phyloP scores from a whole-genome alignment of 129 eudicot genomes.

The Oenanthe sinensis region DNA sequence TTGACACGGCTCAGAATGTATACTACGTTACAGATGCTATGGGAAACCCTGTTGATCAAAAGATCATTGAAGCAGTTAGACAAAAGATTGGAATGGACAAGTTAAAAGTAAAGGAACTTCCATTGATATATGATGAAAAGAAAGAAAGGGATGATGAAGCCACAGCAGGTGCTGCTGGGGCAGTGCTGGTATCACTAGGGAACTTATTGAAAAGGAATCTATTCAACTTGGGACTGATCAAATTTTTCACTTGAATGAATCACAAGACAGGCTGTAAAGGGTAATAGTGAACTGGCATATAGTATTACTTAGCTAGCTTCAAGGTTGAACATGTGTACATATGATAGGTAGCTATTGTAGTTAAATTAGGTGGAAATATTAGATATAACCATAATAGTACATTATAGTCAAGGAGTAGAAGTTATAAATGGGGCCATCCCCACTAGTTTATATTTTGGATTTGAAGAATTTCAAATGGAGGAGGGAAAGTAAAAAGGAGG shows the following conservation, averaged over 20 bases:
- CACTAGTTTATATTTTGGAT: background rate
- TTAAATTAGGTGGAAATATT: background rate
- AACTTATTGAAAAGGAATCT: conserved; percentile 80
- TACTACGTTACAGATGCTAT: conserved; percentile 66
- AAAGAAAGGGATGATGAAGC: conserved; percentile 34
- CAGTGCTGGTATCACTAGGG: conserved; percentile 72
- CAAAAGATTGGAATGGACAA: conserved; percentile 47
- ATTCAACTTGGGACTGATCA: conserved; percentile 69
- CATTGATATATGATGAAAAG: conserved; percentile 33
- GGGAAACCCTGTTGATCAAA: conserved; percentile 47
- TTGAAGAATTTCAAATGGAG: conserved; percentile 4
- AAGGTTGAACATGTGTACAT: conserved; percentile 8
- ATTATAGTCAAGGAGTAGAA: background rate
- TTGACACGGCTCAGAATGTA: conserved; percentile 38
- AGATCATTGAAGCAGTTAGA: conserved; percentile 50
- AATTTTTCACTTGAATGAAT: conserved; percentile 46
- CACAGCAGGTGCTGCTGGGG: conserved; percentile 48
- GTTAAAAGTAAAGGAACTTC: conserved; percentile 74
- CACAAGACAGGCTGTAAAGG: background rate
- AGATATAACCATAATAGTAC: background rate
- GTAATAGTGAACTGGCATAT: conserved; percentile 16
- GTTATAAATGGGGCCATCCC: background rate
- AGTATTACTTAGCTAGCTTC: conserved; percentile 25
- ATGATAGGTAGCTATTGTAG: background rate
- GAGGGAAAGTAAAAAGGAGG: background rate